phyloP scores from a whole-genome alignment of 139 green algal genomes.

The Dunaliella sp. region DNA sequence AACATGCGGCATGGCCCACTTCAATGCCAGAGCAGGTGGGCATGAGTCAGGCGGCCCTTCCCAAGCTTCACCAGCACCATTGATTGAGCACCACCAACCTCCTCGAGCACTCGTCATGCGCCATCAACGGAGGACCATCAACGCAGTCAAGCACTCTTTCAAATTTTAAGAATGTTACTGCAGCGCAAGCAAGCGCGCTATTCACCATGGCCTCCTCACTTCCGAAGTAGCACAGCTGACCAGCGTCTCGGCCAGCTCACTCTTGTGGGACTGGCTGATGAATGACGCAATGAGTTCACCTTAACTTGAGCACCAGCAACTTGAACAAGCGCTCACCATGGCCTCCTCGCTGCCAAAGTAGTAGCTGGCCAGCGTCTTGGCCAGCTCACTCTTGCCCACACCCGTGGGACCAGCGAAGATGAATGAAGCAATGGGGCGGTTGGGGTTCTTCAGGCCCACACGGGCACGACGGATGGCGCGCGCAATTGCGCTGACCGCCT shows the following conservation, averaged over 20 bases:
- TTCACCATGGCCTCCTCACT: constrained; percentile 93
- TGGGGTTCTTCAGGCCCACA: constrained; percentile 98
- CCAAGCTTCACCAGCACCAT: too few relatives aligned
- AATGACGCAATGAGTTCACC: constrained; percentile 97
- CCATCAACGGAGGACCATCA: too few relatives aligned
- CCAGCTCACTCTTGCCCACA: constrained; percentile 99
- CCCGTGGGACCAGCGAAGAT: constrained; percentile 83
- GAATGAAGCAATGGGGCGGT: constrained; percentile 94
- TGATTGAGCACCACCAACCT: too few relatives aligned
- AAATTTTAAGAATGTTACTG: too few relatives aligned
- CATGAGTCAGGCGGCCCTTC: too few relatives aligned
- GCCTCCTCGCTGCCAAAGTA: constrained; percentile 98
- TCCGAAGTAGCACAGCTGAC: constrained; percentile 98
- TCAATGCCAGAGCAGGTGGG: too few relatives aligned
- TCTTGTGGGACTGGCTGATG: constrained; percentile 93
- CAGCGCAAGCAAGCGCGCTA: too few relatives aligned
- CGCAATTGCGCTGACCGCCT: constrained; percentile 86
- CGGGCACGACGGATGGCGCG: constrained; percentile 93
- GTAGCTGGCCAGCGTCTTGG: constrained; percentile 97
- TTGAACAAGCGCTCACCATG: constrained; percentile 68
- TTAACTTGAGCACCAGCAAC: too few relatives aligned
- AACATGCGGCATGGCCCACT: too few relatives aligned
- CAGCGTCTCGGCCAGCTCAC: constrained; percentile 98
- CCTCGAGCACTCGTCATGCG: too few relatives aligned
- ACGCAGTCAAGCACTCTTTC: too few relatives aligned